A percentile compares a stretch with the other conserved stretches of the same genome.
phyloP scores from a whole-genome alignment of 352 stramenopile genomes.

The Phytophthora fragariae region DNA sequence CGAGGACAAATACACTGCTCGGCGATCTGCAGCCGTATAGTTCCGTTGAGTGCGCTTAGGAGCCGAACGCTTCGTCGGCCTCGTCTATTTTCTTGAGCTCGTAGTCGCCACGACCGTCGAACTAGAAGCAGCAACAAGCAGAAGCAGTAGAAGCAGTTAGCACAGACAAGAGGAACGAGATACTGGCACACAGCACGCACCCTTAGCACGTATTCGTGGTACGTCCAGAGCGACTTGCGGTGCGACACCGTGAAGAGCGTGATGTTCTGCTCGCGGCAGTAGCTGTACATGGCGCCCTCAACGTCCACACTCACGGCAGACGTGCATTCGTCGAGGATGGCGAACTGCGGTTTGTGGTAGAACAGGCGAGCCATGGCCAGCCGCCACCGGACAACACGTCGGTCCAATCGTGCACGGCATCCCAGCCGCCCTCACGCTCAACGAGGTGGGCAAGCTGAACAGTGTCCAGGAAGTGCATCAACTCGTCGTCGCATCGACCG shows the following conservation, averaged over 20 bases:
- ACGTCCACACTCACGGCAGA: slow-evolving; percentile 82
- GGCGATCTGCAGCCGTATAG: slow-evolving; percentile 2
- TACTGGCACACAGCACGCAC: slow-evolving; percentile 48
- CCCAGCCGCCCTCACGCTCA: slow-evolving; percentile 66
- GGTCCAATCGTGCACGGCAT: slow-evolving; percentile 81
- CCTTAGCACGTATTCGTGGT: slow-evolving; percentile 88
- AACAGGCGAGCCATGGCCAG: slow-evolving; percentile 87
- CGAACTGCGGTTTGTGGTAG: slow-evolving; percentile 89
- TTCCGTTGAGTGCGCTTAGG: slow-evolving; percentile 40
- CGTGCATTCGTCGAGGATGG: slow-evolving; percentile 88
- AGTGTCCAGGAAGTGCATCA: slow-evolving; percentile 70
- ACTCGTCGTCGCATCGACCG: slow-evolving; percentile 56
- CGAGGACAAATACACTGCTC: slow-evolving; percentile 23
- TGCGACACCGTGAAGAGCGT: slow-evolving; percentile 93
- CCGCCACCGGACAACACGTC: slow-evolving; percentile 84
- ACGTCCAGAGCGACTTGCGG: slow-evolving; percentile 90
- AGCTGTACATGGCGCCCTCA: slow-evolving; percentile 83
- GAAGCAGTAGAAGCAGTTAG: slow-evolving; percentile 7
- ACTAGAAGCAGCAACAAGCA: slow-evolving; percentile 46
- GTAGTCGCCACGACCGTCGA: slow-evolving; percentile 87
- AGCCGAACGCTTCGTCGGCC: slow-evolving; percentile 80
- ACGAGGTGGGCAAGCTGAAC: slow-evolving; percentile 80
- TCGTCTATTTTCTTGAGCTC: slow-evolving; percentile 89
- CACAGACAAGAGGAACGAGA: neutral
- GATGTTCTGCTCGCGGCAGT: slow-evolving; percentile 84